Base-by-base conservation (phyloP, 257 asterid genomes). In the Nicotiana attenuata region DNA sequence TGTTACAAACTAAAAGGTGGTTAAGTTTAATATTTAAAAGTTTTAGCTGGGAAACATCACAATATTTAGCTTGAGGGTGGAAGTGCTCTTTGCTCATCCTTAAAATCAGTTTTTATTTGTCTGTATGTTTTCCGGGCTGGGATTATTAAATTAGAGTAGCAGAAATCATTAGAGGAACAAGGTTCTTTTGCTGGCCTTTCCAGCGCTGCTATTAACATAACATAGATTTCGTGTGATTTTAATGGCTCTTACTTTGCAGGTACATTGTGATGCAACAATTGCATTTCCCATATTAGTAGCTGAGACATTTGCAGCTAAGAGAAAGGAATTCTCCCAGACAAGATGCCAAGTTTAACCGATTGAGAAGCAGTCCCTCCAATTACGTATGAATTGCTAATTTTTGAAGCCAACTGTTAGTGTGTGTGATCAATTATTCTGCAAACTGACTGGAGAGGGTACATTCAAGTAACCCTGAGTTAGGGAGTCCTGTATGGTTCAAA, bases 201-300 rank as follows among this genome's bases (percentile, higher is more conserved):
- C 45, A 35, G 8, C 31, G 13, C 59, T 78, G 28, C 16, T 33
- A 59, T 61, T 55, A n/a, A 29, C 19, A 14, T 38, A 22, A 16
- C 55, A 53, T 35, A 35, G 41, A 35, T 35, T 35, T 35, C 41
- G 41, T 35, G 41, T 35, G 41, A 35, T 35, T 35, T 35, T 35
- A 35, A 35, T 35, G 41, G 41, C 8, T 35, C 41, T 35, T 35
- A 35, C 41, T 35, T 35, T 3, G 78, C 91, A 95, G 98, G 98
- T 92, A 75, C 99, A 94, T 38, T 94, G 98, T 81, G 98, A 94
- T 85, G 98, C 99, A 26, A 96, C 97, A 65, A 91, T 92, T 84
- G 98, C 96, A 28, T 95, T 95, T 82, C 98, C 99, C 50, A 86
- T 95, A 33, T 90, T 93, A 67, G 97, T 92, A 52, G 97, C 97